Evolutionary conservation across 2,329 filamentous ascomycete genomes (phyloP).

Genomic region (Diplodia mutila): DNA sequence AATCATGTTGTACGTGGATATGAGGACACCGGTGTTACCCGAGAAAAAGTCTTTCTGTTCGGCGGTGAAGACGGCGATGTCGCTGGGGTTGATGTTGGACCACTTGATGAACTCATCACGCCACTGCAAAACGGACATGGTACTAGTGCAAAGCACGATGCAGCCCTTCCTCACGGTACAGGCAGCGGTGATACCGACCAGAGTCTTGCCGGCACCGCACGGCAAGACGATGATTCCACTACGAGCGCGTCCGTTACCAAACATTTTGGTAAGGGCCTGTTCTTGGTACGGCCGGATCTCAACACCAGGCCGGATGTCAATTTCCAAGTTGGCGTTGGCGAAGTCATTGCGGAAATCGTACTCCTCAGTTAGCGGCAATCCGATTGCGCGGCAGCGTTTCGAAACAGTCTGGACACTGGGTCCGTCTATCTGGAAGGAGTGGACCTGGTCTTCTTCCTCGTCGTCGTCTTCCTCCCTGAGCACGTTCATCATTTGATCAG

Average conservation of each 20-base stretch:
- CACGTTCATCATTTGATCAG: slow-evolving; percentile 68
- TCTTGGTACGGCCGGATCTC: slow-evolving; percentile 96
- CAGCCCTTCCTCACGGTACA: slow-evolving; percentile 97
- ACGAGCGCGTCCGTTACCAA: slow-evolving; percentile 95
- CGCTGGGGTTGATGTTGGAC: slow-evolving; percentile 95
- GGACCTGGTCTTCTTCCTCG: slow-evolving; percentile 83
- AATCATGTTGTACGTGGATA: slow-evolving; percentile 99
- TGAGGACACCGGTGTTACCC: slow-evolving; percentile 90
- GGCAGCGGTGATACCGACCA: slow-evolving; percentile 97
- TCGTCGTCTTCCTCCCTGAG: slow-evolving; percentile 77
- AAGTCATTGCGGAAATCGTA: slow-evolving; percentile 96
- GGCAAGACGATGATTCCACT: slow-evolving; percentile 97
- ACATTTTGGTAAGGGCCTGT: slow-evolving; percentile 98
- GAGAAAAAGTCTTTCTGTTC: slow-evolving; percentile 87
- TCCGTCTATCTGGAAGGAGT: slow-evolving; percentile 89
- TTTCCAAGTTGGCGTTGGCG: slow-evolving; percentile 87
- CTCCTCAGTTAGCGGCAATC: slow-evolving; percentile 88
- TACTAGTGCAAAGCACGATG: slow-evolving; percentile 93
- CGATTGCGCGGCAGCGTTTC: slow-evolving; percentile 84
- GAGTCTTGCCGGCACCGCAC: slow-evolving; percentile 93
- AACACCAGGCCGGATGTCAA: slow-evolving; percentile 85
- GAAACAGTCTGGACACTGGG: slow-evolving; percentile 83
- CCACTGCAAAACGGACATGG: slow-evolving; percentile 98
- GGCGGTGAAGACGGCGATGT: slow-evolving; percentile 93
- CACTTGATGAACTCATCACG: slow-evolving; percentile 95